Conservation (phyloP, 1,284 basidiomycete genomes). For the Cyathus olla region DNA sequence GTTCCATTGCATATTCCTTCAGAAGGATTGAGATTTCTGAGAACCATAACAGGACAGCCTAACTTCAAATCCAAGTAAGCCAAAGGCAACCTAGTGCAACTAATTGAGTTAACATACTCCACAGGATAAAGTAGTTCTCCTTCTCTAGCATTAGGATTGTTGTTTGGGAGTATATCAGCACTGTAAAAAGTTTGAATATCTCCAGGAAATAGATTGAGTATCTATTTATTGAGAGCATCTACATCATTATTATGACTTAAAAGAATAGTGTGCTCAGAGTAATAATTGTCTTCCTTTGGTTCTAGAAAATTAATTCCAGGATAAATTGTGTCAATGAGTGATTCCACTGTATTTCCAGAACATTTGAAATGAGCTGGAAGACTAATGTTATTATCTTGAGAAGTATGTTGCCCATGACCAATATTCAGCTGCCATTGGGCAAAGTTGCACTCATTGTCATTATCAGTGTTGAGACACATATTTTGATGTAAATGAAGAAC, state of each 20-base stretch:
- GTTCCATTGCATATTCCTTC: constrained; percentile 7
- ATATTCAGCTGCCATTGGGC: no score
- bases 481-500: no score
- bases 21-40: constrained; percentile 14
- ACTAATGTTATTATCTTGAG: constrained; percentile 14
- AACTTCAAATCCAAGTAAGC: no score
- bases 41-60: neutral
- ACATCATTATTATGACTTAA: constrained; percentile 44
- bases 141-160: no score
- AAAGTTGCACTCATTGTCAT: no score
- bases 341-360: constrained; percentile 20
- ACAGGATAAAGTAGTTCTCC: no score
- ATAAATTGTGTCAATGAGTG: constrained; percentile 36
- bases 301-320: constrained; percentile 20
- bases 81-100: no score
- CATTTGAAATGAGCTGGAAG: constrained; percentile 21
- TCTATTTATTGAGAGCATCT: constrained; percentile 35
- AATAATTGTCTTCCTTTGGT: constrained; percentile 29
- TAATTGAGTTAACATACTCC: no score
- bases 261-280: constrained; percentile 41
- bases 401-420: constrained; percentile 31
- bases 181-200: no score
- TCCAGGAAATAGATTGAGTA: constrained; percentile 37
- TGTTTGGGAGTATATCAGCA: no score
- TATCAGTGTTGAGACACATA: no score